Evolutionary conservation across 257 asterid genomes (phyloP).

Genomic region (Vinca minor): DNA sequence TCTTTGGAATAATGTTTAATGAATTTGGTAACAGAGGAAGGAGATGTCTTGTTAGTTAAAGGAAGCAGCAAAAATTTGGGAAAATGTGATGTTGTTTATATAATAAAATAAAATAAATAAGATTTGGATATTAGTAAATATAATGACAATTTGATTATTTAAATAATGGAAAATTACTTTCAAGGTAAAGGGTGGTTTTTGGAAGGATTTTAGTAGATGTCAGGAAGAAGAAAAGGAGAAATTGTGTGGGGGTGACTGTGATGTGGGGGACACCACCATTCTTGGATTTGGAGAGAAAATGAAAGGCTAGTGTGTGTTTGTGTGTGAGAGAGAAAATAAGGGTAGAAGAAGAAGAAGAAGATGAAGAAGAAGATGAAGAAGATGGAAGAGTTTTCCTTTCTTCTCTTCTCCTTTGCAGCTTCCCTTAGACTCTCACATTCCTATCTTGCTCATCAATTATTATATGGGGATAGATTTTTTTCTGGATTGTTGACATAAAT

Average conservation of each 20-base stretch:
- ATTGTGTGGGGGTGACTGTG: constrained; percentile 18
- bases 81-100: constrained; percentile 29
- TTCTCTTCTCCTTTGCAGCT: constrained; percentile 22
- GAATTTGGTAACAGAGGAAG: constrained; percentile 21
- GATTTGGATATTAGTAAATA: constrained; percentile 5
- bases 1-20: constrained; percentile 21
- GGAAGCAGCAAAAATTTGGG: constrained; percentile 29
- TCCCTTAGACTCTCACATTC: constrained; percentile 28
- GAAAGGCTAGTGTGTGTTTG: neutral
- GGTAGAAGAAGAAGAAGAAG: neutral
- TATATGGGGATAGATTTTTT: constrained; percentile 8
- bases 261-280: constrained; percentile 17
- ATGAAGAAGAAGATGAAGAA: neutral
- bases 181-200: constrained; percentile 38
- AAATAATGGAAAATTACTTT: constrained; percentile 4
- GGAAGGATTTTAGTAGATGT: constrained; percentile 26
- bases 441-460: constrained; percentile 31
- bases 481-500: too few species aligned
- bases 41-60: constrained; percentile 32
- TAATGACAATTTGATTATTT: constrained; percentile 5
- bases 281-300: neutral
- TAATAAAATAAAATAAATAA: constrained; percentile 22
- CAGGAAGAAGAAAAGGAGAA: constrained; percentile 24
- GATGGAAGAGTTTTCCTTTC: constrained; percentile 16
- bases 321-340: neutral